A percentile compares a stretch with the other conserved stretches of the same genome.
Evolutionary conservation across 1,139 yeast species (phyloP).

Genomic region (Diutina rugosa): DNA sequence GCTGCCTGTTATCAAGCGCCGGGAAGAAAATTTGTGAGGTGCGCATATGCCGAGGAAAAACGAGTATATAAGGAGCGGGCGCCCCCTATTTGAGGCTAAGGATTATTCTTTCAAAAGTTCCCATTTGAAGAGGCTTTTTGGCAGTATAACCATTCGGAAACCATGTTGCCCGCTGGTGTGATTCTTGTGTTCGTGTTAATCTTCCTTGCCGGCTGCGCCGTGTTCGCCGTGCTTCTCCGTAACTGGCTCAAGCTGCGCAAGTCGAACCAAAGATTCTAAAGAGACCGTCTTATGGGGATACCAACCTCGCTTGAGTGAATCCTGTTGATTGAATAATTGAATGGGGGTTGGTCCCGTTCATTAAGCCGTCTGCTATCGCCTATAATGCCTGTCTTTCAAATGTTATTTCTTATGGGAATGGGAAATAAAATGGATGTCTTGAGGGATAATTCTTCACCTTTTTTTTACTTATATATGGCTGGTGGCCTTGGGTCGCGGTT

Average conservation of each 20-base stretch:
- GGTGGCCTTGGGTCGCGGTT: background rate
- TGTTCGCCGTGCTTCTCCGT: constrained; percentile 20
- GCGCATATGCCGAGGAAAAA: background rate
- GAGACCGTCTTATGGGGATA: background rate
- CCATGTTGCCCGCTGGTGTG: constrained; percentile 40
- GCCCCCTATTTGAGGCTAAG: background rate
- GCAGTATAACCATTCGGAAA: constrained; percentile 1
- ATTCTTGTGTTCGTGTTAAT: constrained; percentile 35
- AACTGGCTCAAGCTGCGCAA: constrained; percentile 30
- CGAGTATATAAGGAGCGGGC: background rate
- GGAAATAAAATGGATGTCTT: background rate
- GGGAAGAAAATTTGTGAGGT: background rate
- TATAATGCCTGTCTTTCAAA: constrained; percentile 1
- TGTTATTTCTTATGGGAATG: constrained; percentile 3
- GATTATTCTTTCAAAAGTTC: constrained; percentile 2
- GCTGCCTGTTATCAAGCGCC: background rate
- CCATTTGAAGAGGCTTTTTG: background rate
- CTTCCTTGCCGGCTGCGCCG: constrained; percentile 27
- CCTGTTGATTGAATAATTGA: background rate
- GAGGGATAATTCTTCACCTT: constrained; percentile 2
- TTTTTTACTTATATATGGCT: background rate
- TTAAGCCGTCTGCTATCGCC: background rate
- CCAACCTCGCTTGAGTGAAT: constrained; percentile 2
- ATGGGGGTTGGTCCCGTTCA: constrained; percentile 1
- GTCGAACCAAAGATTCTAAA: constrained; percentile 36